Conservation (phyloP, 495 filamentous ascomycete genomes). For the Thozetella sp. region DNA sequence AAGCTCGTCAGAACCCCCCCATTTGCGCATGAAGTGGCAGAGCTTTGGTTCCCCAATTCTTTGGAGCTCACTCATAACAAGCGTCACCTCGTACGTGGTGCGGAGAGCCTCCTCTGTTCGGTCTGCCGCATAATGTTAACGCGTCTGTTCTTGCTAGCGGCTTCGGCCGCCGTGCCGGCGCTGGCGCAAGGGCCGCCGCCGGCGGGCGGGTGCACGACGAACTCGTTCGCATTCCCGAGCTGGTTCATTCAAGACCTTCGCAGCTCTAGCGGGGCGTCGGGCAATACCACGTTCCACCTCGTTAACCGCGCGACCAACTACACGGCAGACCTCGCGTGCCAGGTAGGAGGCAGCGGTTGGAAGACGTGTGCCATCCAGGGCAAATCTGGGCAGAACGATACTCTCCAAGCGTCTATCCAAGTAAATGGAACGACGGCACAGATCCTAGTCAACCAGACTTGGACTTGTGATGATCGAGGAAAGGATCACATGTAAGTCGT, state of each 20-base stretch:
- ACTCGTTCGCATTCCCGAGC: constrained; percentile 21
- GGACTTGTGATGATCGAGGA: constrained; percentile 17
- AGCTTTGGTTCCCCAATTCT: neutral
- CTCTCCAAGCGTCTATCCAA: constrained; percentile 3
- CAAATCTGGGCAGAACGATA: neutral
- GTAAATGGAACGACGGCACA: neutral
- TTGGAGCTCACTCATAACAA: no score
- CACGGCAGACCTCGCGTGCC: constrained; percentile 9
- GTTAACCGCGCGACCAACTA: constrained; percentile 28
- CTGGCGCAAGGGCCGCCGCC: neutral
- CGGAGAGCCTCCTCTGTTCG: neutral
- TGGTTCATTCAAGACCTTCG: constrained; percentile 18
- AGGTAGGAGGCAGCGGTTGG: neutral
- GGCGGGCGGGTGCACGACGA: constrained; percentile 14
- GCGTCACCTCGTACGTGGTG: neutral
- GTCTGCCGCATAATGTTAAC: neutral
- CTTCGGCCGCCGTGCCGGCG: neutral
- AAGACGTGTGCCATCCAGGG: constrained; percentile 8
- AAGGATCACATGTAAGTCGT: constrained; percentile 6
- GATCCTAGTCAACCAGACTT: constrained; percentile 14
- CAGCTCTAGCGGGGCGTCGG: neutral
- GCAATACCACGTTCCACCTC: constrained; percentile 18
- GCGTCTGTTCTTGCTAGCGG: neutral
- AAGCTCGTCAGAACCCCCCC: neutral
- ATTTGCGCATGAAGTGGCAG: neutral